Percentiles rank a stretch among this genome's conserved stretches.
Evolutionary conservation across 345 rosid genomes (phyloP).

Genomic region (Populus alba): DNA sequence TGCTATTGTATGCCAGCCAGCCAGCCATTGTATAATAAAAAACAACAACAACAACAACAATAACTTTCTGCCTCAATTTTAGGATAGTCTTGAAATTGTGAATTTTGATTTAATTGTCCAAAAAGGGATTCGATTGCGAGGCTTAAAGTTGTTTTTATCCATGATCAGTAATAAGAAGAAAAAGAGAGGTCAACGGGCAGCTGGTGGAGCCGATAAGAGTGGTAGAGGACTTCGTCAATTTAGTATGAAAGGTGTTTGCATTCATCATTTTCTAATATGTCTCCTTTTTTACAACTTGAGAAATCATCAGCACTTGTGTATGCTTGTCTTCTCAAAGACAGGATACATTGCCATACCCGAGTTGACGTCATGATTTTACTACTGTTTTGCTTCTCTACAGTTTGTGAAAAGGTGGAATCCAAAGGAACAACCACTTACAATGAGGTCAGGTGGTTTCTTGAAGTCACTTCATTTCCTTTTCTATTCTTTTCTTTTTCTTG

Average conservation of each 20-base stretch:
- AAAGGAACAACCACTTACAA: conserved; percentile 97
- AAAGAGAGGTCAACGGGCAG: conserved; percentile 83
- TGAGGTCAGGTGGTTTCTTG: conserved; percentile 63
- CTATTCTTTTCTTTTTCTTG: background rate
- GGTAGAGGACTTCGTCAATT: conserved; percentile 99
- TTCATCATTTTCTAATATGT: background rate
- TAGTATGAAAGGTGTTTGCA: conserved; percentile 90
- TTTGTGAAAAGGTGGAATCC: conserved; percentile 98
- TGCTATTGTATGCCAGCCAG: background rate
- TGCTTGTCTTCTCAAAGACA: background rate
- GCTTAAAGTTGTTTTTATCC: background rate
- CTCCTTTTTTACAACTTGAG: background rate
- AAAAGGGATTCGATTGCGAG: background rate
- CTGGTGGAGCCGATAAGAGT: conserved; percentile 87
- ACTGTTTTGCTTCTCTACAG: conserved; percentile 37
- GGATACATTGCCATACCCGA: too few species aligned
- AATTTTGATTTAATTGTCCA: background rate
- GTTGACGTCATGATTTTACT: conserved; percentile 6
- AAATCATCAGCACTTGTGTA: background rate
- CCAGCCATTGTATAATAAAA: background rate
- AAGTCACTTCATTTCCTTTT: conserved; percentile 8
- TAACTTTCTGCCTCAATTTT: background rate
- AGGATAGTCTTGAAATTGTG: background rate
- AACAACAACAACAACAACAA: too few species aligned
- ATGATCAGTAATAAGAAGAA: conserved; percentile 69